Evolutionary conservation across 495 filamentous ascomycete species (phyloP).

Genomic region (Annulohypoxylon stygium): DNA sequence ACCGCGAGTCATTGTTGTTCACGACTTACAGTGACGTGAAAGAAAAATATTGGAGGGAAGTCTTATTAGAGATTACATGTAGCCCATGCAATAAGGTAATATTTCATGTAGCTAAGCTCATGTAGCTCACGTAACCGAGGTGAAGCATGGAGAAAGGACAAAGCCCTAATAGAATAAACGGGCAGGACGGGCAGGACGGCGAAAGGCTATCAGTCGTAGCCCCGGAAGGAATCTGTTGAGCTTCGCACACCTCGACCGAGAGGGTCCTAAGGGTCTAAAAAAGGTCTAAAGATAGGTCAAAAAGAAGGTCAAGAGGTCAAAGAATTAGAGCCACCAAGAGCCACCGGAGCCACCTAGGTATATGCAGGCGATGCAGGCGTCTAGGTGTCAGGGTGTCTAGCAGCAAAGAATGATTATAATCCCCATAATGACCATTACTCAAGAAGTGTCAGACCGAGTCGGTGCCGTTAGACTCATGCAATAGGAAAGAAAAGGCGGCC

Average conservation of each 20-base stretch:
- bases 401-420: constrained; percentile 28
- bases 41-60: constrained; percentile 26
- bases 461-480: constrained; percentile 25
- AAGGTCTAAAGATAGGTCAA: constrained; percentile 21
- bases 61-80: constrained; percentile 30
- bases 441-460: constrained; percentile 19
- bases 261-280: not conserved
- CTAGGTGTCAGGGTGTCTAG: not conserved
- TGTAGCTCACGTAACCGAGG: constrained; percentile 12
- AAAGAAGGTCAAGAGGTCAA: not conserved
- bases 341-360: not conserved
- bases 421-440: constrained; percentile 5
- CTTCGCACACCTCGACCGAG: constrained; percentile 17
- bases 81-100: not conserved
- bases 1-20: constrained; percentile 29
- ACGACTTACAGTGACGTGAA: constrained; percentile 52
- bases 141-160: constrained; percentile 26
- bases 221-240: not conserved
- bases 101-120: no score
- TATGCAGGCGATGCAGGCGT: not conserved
- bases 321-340: not conserved
- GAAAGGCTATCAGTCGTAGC: constrained; percentile 13
- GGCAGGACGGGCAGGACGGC: no score
- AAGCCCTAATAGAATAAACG: constrained; percentile 19
- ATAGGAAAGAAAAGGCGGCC: constrained; percentile 35